Percentiles rank a stretch among this genome's conserved stretches.
These are phyloP conservation scores for Euryodendron excelsum DNA, from an alignment of 148 eudicot species.

Conservation along the genomic window DNA sequence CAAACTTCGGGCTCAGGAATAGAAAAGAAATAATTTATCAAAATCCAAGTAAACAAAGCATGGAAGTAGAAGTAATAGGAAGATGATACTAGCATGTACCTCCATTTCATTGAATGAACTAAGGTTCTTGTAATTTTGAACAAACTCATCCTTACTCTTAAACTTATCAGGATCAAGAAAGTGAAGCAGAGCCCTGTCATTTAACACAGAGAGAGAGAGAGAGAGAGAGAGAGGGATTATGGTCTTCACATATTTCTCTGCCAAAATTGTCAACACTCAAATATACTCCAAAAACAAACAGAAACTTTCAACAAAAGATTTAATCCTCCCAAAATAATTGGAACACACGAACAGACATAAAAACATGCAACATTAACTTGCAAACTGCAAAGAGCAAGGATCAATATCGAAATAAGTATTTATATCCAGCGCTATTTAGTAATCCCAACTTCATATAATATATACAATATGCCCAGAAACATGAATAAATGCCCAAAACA, in stretches of 20 bases:
- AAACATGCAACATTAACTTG: neutral
- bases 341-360: neutral
- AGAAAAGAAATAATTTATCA: neutral
- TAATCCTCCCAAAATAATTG: neutral
- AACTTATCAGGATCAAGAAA: conserved; percentile 93
- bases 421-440: neutral
- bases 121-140: conserved; percentile 93
- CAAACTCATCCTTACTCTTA: conserved; percentile 83
- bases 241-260: neutral
- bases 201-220: neutral
- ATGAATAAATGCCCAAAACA: neutral
- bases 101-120: conserved; percentile 93
- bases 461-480: neutral
- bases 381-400: neutral
- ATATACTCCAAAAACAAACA: neutral
- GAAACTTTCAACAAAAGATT: neutral
- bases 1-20: neutral
- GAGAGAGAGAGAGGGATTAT: neutral
- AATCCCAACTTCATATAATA: neutral
- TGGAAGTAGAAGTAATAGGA: neutral
- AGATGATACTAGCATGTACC: conserved; percentile 39
- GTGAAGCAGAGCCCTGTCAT: conserved; percentile 94
- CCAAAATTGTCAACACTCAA: neutral
- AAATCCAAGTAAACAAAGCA: neutral
- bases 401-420: neutral